Evolutionary conservation across 169 alveolate species (phyloP), one percentile per base, ranked within the genome.

Genomic region (Eimeria sp.): DNA sequence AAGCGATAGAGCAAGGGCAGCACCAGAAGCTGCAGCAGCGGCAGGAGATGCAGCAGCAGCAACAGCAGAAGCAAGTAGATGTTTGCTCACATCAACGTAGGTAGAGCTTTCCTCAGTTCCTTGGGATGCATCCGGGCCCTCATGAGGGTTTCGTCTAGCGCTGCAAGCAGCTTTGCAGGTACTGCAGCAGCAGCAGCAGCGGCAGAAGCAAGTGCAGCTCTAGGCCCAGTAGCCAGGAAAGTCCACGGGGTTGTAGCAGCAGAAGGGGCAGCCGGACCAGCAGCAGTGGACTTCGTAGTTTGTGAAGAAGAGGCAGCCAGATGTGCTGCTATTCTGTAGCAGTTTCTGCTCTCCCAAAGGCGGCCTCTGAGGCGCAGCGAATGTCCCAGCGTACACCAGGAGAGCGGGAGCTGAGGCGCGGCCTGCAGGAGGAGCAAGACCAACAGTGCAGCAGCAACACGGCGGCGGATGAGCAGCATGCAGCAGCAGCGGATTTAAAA

Each of bases 311-410:
- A 18, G 4, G 90, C 90, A 47, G 34, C 43, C 49, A 82, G 72
- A 54, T 13, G 7, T 25, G 67, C 67, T 49, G 90, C 90, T 40
- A 47, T 25, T 49, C 58, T 82, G 73, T 82, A 82, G 49, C 90
- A 82, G 73, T 73, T 47, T 20, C 47, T 47, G 72, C 73, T 51
- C 47, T 82, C 90, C 90, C 90, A 82, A 25, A 82, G n/a, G 51
- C 90, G 90, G 30, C 90, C 90, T n/a, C 90, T 58, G 4, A 82
- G 70, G n/a, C 90, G 90, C 49, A 82, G 90, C 10, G 90, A 16
- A 51, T 82, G 90, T 45, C 90, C 90, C 40, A 82, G 51, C 73
- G 90, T 82, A 25, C 90, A 82, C 90, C 90, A 82, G 73, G 90
- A 45, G 67, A 82, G 73, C 11, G 90, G 73, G n/a, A 82, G 90